Base-by-base conservation (phyloP, 306 rosid genomes). In the Vachellia collinsii region DNA sequence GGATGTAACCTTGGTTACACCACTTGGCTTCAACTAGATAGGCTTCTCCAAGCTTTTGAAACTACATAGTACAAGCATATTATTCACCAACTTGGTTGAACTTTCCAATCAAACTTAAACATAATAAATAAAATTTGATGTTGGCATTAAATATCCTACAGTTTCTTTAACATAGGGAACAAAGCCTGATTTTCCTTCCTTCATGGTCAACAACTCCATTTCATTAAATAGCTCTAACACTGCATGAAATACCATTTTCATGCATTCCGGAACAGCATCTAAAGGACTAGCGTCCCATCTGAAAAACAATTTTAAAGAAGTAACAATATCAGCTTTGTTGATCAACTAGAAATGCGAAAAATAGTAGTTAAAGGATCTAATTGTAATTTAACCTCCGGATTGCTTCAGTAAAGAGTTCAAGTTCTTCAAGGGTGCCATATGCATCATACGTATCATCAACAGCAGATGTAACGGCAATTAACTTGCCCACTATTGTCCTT, bases 221-320 rank as follows among this genome's bases (percentile, higher is more conserved):
- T 64, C 84, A 4, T 48, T n/a, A n/a, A 51, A 39, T 7, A 72
- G 3, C 36, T 65, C 56, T 6, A 63, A 3, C 3, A 68, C 0
- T 39, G 75, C 36, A 4, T 53, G 25, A 66, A 64, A 83, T 54
- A 53, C 71, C 37, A 10, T 44, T 72, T 78, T 83, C 82, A 83
- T 78, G 54, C 72, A 51, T 2, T 29, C 37, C 19, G 82, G 86
- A 51, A 83, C 79, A 63, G 70, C 16, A 16, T 34, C 64, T 5
- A 77, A 8, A 11, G 3, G 34, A 14, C 71, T 23, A 39, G 43
- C 62, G 74, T 86, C 80, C 89, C 89, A 88, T 69, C 91, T 88
- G 74, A 41, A 58, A 58, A 16, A 13, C 2, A n/a, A 17, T 51
- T 59, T 29, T 23, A 3, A 59, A 53, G 4, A 19, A 58, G 16